Evolutionary conservation across 257 asterid genomes (phyloP).

Genomic region (Thymus mandschuricus): DNA sequence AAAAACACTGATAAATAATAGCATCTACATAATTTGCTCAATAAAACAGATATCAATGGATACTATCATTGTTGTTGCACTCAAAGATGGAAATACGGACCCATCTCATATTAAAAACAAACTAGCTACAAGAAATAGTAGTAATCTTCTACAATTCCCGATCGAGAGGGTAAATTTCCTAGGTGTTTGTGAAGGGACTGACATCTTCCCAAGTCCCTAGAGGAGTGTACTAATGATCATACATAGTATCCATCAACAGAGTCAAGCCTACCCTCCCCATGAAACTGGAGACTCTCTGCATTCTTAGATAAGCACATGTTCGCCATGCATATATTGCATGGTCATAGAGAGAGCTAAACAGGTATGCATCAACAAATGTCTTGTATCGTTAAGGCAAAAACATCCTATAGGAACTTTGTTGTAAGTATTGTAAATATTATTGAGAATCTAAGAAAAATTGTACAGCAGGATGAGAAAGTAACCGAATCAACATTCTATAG

Average conservation of each 20-base stretch:
- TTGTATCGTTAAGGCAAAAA: background rate
- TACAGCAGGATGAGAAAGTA: background rate
- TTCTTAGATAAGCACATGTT: too few species aligned
- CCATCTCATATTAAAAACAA: background rate
- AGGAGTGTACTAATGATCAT: background rate
- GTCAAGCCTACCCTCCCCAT: background rate
- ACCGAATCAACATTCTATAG: too few species aligned
- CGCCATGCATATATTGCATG: too few species aligned
- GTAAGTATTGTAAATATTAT: conserved; percentile 8
- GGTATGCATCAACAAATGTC: too few species aligned
- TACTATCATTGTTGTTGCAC: background rate
- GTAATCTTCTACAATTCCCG: background rate
- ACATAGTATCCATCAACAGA: background rate
- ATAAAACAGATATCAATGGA: background rate
- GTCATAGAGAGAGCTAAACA: too few species aligned
- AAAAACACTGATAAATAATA: background rate
- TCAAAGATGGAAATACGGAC: background rate
- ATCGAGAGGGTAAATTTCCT: background rate
- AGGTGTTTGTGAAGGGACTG: background rate
- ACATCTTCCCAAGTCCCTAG: background rate
- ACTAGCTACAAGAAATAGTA: background rate
- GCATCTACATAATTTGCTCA: too few species aligned
- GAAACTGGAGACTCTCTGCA: background rate
- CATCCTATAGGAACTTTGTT: background rate
- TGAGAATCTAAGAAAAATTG: conserved; percentile 8